A percentile compares a stretch with the other conserved stretches of the same genome.
Evolutionary conservation across 192 early-diverging fungal species (phyloP).

Genomic region (Coemansia sp.): DNA sequence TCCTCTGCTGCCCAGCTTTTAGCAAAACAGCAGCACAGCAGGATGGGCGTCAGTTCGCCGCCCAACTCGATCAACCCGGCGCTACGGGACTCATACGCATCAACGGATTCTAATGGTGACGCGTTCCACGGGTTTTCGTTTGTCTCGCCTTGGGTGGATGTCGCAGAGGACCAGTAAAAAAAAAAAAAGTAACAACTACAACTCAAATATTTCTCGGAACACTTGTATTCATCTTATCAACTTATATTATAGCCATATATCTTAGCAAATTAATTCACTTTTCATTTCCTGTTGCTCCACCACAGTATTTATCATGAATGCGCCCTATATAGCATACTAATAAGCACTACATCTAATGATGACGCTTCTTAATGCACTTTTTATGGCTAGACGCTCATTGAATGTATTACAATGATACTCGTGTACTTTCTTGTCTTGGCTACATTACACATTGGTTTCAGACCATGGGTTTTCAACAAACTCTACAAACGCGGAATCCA

Average conservation of each 20-base stretch:
- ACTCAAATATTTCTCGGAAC: background rate
- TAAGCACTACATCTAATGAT: no score
- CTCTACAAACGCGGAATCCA: background rate
- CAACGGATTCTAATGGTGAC: slow-evolving; percentile 25
- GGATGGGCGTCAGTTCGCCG: slow-evolving; percentile 23
- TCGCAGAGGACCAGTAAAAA: slow-evolving; percentile 18
- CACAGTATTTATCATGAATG: no score
- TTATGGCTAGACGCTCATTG: no score
- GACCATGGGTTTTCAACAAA: background rate
- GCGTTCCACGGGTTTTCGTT: slow-evolving; percentile 55
- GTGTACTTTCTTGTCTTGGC: background rate
- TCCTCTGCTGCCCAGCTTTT: background rate
- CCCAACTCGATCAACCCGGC: slow-evolving; percentile 14
- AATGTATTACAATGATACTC: no score
- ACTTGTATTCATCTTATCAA: background rate
- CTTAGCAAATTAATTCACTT: background rate
- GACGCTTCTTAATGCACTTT: no score
- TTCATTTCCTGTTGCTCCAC: background rate
- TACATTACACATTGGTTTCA: background rate
- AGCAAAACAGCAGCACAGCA: slow-evolving; percentile 19
- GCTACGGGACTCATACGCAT: slow-evolving; percentile 13
- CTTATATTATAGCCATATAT: background rate
- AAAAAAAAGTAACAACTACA: background rate
- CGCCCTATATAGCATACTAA: no score
- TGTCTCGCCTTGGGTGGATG: slow-evolving; percentile 41